phyloP scores from a whole-genome alignment of 2,329 filamentous ascomycete genomes.

The Scolecobasidium constrictum region DNA sequence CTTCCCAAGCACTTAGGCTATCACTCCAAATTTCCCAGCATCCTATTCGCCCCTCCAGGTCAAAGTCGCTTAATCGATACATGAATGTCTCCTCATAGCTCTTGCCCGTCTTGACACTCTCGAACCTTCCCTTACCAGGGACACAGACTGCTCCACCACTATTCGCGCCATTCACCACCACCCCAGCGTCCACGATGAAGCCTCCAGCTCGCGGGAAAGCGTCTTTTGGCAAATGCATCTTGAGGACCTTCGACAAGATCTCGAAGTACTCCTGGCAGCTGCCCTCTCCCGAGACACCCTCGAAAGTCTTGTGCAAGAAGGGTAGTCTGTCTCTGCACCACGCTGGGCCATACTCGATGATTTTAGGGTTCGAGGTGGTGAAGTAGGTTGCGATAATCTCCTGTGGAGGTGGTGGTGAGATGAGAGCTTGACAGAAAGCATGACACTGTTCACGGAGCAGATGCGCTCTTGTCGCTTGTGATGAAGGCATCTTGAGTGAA shows the following conservation, averaged over 20 bases:
- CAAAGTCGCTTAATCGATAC: slow-evolving; percentile 29
- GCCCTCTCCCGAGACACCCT: slow-evolving; percentile 12
- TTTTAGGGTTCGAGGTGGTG: slow-evolving; percentile 18
- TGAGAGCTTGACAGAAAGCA: slow-evolving; percentile 20
- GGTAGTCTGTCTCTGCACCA: slow-evolving; percentile 26
- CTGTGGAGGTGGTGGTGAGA: slow-evolving; percentile 17
- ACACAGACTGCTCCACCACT: slow-evolving; percentile 23
- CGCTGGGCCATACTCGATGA: slow-evolving; percentile 31
- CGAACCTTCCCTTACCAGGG: slow-evolving; percentile 23
- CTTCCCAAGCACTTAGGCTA: slow-evolving; percentile 31
- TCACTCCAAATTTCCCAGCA: slow-evolving; percentile 35
- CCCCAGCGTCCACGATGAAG: slow-evolving; percentile 21
- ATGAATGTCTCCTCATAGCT: slow-evolving; percentile 30
- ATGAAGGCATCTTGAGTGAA: slow-evolving; percentile 1
- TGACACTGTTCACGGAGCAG: slow-evolving; percentile 17
- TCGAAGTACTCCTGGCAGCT: slow-evolving; percentile 30
- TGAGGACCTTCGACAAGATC: slow-evolving; percentile 21
- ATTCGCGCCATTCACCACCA: slow-evolving; percentile 10
- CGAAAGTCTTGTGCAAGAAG: slow-evolving; percentile 28
- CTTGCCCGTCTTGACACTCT: slow-evolving; percentile 27
- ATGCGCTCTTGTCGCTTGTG: slow-evolving; percentile 1
- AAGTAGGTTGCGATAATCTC: slow-evolving; percentile 20
- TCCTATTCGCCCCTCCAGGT: slow-evolving; percentile 27
- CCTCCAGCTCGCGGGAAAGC: slow-evolving; percentile 22
- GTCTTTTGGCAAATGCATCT: slow-evolving; percentile 20